Conservation (phyloP, 768 basidiomycete species). For the Tylopilus vinaceipallidus region DNA sequence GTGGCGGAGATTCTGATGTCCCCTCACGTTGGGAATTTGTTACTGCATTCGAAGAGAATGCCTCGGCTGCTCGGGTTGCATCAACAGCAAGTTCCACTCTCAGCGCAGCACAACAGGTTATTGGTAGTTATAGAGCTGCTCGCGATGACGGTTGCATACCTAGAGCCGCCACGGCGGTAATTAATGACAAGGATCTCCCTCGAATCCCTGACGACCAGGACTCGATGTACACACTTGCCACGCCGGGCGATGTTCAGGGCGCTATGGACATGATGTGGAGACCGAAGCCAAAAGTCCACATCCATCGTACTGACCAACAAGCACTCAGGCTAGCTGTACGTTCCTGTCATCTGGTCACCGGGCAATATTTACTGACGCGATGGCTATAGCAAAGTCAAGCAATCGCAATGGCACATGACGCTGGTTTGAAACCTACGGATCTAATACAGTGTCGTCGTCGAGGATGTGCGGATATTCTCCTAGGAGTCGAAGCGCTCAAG, state of each 20-base stretch:
- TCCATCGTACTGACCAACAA: constrained; percentile 35
- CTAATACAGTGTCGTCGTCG: constrained; percentile 42
- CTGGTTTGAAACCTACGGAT: constrained; percentile 29
- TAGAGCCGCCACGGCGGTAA: background rate
- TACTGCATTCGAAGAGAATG: background rate
- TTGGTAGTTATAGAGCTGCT: constrained; percentile 19
- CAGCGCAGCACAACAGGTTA: constrained; percentile 24
- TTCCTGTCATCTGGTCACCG: constrained; percentile 4
- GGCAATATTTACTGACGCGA: background rate
- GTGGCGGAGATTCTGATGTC: constrained; percentile 4
- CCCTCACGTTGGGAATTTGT: constrained; percentile 12
- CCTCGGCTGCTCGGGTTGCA: background rate
- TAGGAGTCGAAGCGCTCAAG: constrained; percentile 43
- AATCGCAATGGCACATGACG: constrained; percentile 24
- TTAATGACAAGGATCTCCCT: constrained; percentile 17
- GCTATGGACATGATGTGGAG: constrained; percentile 32
- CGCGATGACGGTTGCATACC: constrained; percentile 1
- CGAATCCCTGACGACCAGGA: constrained; percentile 22
- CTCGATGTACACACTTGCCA: constrained; percentile 27
- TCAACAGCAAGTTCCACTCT: constrained; percentile 2
- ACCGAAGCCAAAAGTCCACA: constrained; percentile 33
- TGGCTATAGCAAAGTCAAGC: constrained; percentile 24
- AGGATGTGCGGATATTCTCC: constrained; percentile 45
- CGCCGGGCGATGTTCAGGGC: constrained; percentile 8
- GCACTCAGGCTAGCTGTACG: constrained; percentile 42